A percentile compares a stretch with the other conserved stretches of the same genome.
Evolutionary conservation across 768 basidiomycete genomes (phyloP).

Genomic region (Scleroderma citrinum): DNA sequence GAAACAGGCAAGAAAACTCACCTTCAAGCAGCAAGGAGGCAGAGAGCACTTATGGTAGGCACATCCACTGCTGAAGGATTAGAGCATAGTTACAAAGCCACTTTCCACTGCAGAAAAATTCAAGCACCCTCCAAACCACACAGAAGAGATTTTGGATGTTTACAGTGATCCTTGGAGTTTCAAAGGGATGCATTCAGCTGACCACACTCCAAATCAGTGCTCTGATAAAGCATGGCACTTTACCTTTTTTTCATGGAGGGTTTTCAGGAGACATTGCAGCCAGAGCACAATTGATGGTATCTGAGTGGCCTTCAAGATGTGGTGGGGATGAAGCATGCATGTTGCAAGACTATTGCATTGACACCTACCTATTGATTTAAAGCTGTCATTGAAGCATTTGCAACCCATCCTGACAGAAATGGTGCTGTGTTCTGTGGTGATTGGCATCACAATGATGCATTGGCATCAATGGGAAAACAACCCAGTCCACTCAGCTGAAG

Average conservation of each 20-base stretch:
- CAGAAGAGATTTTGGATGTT: background rate
- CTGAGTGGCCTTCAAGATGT: background rate
- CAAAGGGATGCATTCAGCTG: background rate
- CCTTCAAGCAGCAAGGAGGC: background rate
- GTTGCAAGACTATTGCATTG: background rate
- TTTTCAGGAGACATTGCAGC: background rate
- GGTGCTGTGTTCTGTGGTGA: slow-evolving; percentile 20
- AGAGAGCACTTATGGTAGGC: background rate
- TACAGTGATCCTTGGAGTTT: background rate
- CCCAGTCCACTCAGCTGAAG: slow-evolving; percentile 20
- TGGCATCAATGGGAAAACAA: slow-evolving; percentile 22
- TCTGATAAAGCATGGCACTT: slow-evolving; percentile 1
- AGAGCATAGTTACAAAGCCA: background rate
- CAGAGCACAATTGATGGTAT: background rate
- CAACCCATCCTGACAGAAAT: too few relatives aligned
- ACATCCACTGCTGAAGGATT: background rate
- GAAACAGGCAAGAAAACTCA: background rate
- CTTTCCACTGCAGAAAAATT: background rate
- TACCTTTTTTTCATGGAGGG: background rate
- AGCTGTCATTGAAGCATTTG: background rate
- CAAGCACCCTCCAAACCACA: background rate
- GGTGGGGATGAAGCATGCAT: slow-evolving; percentile 1
- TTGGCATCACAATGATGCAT: slow-evolving; percentile 21
- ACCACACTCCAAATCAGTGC: background rate
- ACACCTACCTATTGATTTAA: background rate